Conservation (phyloP, 2,329 filamentous ascomycete genomes). For the Talaromyces sp. region DNA sequence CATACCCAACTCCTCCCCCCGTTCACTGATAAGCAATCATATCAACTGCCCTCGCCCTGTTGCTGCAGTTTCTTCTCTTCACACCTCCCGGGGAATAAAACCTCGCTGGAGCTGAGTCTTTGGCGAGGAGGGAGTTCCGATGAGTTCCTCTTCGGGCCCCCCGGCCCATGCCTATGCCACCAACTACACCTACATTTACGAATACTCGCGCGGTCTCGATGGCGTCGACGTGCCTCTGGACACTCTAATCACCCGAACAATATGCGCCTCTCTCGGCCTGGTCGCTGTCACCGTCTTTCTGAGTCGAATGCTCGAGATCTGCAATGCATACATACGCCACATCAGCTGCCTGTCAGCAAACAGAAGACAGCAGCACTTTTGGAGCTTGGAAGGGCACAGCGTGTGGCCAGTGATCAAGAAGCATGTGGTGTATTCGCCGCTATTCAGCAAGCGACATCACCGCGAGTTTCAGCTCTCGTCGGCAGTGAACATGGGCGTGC, state of each 20-base stretch:
- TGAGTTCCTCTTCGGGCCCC: conserved; percentile 11
- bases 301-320: conserved; percentile 38
- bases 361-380: conserved; percentile 39
- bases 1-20: background rate
- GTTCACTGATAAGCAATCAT: conserved; percentile 1
- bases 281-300: conserved; percentile 34
- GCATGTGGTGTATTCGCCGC: conserved; percentile 55
- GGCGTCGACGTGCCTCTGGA: conserved; percentile 37
- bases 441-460: conserved; percentile 72
- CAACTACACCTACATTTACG: conserved; percentile 37
- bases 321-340: conserved; percentile 40
- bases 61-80: background rate
- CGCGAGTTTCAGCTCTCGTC: conserved; percentile 63
- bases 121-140: conserved; percentile 8
- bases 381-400: conserved; percentile 37
- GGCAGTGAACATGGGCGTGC: conserved; percentile 66
- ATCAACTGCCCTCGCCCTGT: background rate
- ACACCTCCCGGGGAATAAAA: background rate
- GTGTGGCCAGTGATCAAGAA: conserved; percentile 43
- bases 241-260: conserved; percentile 33
- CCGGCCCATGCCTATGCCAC: conserved; percentile 19
- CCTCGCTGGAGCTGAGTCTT: background rate
- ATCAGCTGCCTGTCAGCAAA: conserved; percentile 35
- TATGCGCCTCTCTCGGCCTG: conserved; percentile 31
- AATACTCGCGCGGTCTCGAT: conserved; percentile 34